A percentile compares a stretch with the other conserved stretches of the same genome.
phyloP scores from a whole-genome alignment of 371 early-diverging fungal genomes.

The Circinella umbellata region DNA sequence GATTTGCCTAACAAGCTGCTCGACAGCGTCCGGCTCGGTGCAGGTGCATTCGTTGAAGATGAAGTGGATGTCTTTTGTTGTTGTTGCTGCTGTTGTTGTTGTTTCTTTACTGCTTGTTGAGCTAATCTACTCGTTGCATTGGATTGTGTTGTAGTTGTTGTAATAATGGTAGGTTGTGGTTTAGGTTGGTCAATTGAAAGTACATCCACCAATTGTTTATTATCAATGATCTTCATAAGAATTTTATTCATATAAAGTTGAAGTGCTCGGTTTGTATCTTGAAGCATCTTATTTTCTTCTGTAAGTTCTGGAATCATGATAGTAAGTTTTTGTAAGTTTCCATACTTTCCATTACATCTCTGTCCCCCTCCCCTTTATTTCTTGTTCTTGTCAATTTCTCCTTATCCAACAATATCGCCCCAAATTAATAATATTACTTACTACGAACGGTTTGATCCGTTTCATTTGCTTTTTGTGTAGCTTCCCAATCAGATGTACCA shows the following conservation, averaged over 20 bases:
- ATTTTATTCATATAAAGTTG: slow-evolving; percentile 59
- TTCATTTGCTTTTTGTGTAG: slow-evolving; percentile 30
- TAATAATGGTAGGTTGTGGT: slow-evolving; percentile 14
- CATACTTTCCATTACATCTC: no score
- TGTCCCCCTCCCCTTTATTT: no score
- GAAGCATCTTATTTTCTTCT: slow-evolving; percentile 48
- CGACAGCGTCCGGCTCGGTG: slow-evolving; percentile 41
- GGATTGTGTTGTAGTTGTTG: not conserved
- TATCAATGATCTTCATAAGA: slow-evolving; percentile 51
- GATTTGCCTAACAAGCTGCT: slow-evolving; percentile 29
- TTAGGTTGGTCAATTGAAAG: slow-evolving; percentile 55
- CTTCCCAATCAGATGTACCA: slow-evolving; percentile 28
- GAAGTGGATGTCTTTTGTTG: slow-evolving; percentile 4
- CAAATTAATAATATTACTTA: slow-evolving; percentile 9
- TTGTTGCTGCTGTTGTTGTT: slow-evolving; percentile 14
- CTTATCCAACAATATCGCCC: no score
- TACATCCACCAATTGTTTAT: slow-evolving; percentile 52
- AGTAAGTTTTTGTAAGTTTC: not conserved
- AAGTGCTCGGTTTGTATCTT: slow-evolving; percentile 53
- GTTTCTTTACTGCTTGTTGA: slow-evolving; percentile 15
- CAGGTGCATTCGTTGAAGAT: slow-evolving; percentile 25
- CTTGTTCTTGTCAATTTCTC: no score
- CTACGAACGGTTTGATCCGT: slow-evolving; percentile 27
- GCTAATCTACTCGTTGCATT: not conserved
- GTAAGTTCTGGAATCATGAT: slow-evolving; percentile 33